Conservation (phyloP, 2,329 filamentous ascomycete species). For the Alternaria viburni region DNA sequence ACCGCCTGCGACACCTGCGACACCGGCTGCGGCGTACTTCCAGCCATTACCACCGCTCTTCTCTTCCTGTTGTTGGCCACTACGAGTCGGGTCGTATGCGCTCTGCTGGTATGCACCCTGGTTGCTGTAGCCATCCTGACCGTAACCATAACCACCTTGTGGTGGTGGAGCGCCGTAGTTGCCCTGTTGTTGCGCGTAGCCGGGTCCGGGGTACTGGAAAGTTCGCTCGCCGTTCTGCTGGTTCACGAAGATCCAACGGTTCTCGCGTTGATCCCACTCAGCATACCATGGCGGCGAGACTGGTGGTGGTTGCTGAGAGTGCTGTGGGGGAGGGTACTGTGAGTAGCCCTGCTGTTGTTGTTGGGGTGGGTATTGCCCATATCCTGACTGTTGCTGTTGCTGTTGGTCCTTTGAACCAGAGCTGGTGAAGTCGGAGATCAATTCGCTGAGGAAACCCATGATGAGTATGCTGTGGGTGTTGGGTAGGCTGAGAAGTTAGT, state of each 20-base stretch:
- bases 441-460: slow-evolving; percentile 29
- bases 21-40: slow-evolving; percentile 37
- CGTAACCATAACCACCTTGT: slow-evolving; percentile 17
- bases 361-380: slow-evolving; percentile 1
- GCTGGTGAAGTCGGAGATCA: slow-evolving; percentile 26
- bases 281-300: slow-evolving; percentile 33
- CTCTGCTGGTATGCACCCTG: slow-evolving; percentile 24
- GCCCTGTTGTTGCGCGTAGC: slow-evolving; percentile 28
- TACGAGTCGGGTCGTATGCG: slow-evolving; percentile 21
- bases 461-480: background rate
- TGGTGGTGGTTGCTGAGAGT: slow-evolving; percentile 27
- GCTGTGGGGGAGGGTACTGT: slow-evolving; percentile 12
- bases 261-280: slow-evolving; percentile 30
- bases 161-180: slow-evolving; percentile 17
- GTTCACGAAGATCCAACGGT: slow-evolving; percentile 36
- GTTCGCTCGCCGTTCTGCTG: slow-evolving; percentile 34
- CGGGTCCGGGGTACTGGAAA: slow-evolving; percentile 29
- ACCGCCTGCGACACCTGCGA: slow-evolving; percentile 30
- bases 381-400: slow-evolving; percentile 6
- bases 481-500: too few species aligned
- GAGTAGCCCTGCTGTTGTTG: slow-evolving; percentile 15
- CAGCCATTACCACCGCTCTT: slow-evolving; percentile 31
- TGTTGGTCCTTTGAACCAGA: background rate
- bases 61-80: slow-evolving; percentile 21
- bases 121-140: slow-evolving; percentile 21